Base-by-base conservation (phyloP, 2,329 filamentous ascomycete genomes). In the Colletotrichum somersetense region DNA sequence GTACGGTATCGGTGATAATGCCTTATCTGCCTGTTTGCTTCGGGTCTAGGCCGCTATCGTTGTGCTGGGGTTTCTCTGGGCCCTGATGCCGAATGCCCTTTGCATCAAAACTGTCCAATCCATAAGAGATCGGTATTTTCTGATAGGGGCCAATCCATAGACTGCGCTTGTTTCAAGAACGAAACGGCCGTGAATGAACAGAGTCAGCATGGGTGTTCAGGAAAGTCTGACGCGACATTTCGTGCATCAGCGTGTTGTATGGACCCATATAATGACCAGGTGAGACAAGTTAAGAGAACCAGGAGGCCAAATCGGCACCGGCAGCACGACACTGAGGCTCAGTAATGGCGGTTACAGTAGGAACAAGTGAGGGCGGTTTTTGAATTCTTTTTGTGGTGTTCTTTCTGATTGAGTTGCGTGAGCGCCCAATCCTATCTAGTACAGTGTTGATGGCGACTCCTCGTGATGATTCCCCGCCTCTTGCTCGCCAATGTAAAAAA, bases 381-480 rank as follows among this genome's bases (percentile, higher is more conserved):
- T 40, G 33, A 57, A 57, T 73, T 66, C 62, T 62, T 56, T 69
- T 48, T 46, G 42, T 44, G 44, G 52, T 64, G 46, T 53, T 63
- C n/a, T 64, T 66, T 33, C 58, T 44, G 71, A 71, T 71, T 57
- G 71, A 71, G 67, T 62, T 44, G 67, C 50, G 67, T 50, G 62
- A 71, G 53, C 55, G 38, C 71, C 56, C 62, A 71, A 71, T 57
- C 71, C 66, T 46, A 53, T 73, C 71, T 71, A 71, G 52, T 66
- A 71, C 62, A 50, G 52, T 53, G 67, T 56, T 50, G 26, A 40
- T 46, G 44, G 48, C 67, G 26, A 46, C 38, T 35, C 57, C 42
- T 52, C 57, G 56, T 66, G 48, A 62, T 62, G 42, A 44, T 44
- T 30, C 3, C 42, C 66, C 42, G 16, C 42, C 52, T 71, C 61